These are phyloP conservation scores for Magnolia changhungtana DNA, from an alignment of 164 flowering plant species.

Conservation along the genomic window DNA sequence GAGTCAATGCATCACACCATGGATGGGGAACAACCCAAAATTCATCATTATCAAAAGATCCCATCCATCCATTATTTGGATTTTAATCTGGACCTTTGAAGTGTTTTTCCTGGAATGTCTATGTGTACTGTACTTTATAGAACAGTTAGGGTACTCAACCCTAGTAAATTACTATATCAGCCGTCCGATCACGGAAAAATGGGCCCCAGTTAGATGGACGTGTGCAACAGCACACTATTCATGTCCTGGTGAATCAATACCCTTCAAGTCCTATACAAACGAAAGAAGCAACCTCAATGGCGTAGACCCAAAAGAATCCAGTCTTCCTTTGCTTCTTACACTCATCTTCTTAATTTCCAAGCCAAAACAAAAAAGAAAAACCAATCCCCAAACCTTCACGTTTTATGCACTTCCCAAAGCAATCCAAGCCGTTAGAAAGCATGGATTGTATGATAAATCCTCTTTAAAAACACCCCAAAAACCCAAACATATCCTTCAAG, in stretches of 20 bases:
- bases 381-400: slow-evolving; percentile 25
- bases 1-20: no score
- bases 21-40: no score
- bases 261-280: neutral
- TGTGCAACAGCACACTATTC: neutral
- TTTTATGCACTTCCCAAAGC: slow-evolving; percentile 18
- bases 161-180: no score
- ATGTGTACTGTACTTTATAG: no score
- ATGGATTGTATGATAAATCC: slow-evolving; percentile 19
- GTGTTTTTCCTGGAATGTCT: no score
- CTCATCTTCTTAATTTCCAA: slow-evolving; percentile 5
- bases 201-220: no score
- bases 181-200: no score
- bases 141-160: no score
- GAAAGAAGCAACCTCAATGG: slow-evolving; percentile 9
- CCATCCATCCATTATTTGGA: neutral
- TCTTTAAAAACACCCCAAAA: slow-evolving; percentile 4
- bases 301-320: slow-evolving; percentile 7
- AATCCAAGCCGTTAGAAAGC: slow-evolving; percentile 24
- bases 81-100: neutral
- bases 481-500: neutral
- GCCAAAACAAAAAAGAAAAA: slow-evolving; percentile 10
- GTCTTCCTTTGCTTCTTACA: neutral
- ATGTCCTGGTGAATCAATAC: neutral
- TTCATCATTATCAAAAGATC: no score